Evolutionary conservation across 345 rosid species (phyloP).

Genomic region (Aurinia saxatilis): DNA sequence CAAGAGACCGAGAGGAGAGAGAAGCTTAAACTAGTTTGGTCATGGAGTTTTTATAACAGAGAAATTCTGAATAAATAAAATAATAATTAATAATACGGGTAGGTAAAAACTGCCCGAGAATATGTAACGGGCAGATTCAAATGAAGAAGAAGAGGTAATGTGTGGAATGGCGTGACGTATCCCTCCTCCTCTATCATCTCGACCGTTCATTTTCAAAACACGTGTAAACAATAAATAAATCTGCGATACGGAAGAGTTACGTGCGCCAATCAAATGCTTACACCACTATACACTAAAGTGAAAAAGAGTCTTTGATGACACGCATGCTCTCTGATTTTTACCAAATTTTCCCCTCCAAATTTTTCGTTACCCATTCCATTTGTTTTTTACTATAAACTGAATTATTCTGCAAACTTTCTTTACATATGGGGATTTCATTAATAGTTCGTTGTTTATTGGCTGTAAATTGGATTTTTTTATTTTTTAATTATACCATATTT

Average conservation of each 20-base stretch:
- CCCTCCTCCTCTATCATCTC: conserved; percentile 29
- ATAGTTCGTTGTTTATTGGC: too few species aligned
- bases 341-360: not conserved
- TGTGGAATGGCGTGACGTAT: conserved; percentile 35
- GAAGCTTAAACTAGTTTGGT: conserved; percentile 21
- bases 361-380: not conserved
- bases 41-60: conserved; percentile 26
- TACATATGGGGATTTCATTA: conserved; percentile 2
- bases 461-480: too few species aligned
- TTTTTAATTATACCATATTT: too few species aligned
- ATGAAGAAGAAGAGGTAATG: conserved; percentile 12
- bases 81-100: not conserved
- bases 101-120: conserved; percentile 26
- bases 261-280: conserved; percentile 35
- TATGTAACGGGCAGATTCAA: conserved; percentile 19
- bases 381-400: conserved; percentile 10
- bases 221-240: conserved; percentile 21
- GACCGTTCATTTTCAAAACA: conserved; percentile 39
- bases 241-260: conserved; percentile 15
- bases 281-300: conserved; percentile 24
- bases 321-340: conserved; percentile 31
- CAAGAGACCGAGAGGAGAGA: not conserved
- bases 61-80: not conserved
- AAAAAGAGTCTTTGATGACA: conserved; percentile 41
- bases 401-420: not conserved